phyloP scores from a whole-genome alignment of 2,329 filamentous ascomycete species.

The Stagonosporopsis chrysanthemi region DNA sequence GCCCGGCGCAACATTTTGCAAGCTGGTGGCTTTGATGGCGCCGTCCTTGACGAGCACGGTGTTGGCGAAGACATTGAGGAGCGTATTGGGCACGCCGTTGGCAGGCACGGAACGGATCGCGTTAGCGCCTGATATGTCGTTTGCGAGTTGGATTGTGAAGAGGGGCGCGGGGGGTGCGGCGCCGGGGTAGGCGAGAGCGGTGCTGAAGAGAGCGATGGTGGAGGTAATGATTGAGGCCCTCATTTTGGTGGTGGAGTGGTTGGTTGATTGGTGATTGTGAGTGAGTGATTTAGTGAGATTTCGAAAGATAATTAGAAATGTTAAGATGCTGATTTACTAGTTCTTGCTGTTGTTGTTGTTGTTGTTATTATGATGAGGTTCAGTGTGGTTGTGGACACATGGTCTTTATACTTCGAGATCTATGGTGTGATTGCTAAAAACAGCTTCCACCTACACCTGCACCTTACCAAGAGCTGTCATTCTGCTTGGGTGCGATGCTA shows the following conservation, averaged over 20 bases:
- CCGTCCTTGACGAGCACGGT: conserved; percentile 20
- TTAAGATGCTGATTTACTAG: conserved; percentile 18
- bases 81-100: conserved; percentile 13
- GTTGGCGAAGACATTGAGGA: conserved; percentile 22
- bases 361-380: conserved; percentile 8
- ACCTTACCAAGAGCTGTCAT: not conserved
- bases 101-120: conserved; percentile 16
- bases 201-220: conserved; percentile 19
- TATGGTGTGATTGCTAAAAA: not conserved
- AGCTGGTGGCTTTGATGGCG: conserved; percentile 25
- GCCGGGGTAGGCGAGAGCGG: conserved; percentile 24
- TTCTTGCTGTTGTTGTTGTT: not conserved
- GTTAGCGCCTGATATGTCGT: conserved; percentile 28
- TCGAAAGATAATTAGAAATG: conserved; percentile 6
- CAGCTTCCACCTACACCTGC: not conserved
- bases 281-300: conserved; percentile 14
- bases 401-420: conserved; percentile 3
- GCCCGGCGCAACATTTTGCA: conserved; percentile 23
- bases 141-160: conserved; percentile 25
- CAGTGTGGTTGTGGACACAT: not conserved
- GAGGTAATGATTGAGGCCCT: conserved; percentile 27
- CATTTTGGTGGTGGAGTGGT: conserved; percentile 24
- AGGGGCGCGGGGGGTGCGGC: conserved; percentile 10
- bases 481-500: conserved; percentile 8
- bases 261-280: conserved; percentile 1